Evolutionary conservation across 345 rosid species (phyloP).

Genomic region (Trapa bicornis): DNA sequence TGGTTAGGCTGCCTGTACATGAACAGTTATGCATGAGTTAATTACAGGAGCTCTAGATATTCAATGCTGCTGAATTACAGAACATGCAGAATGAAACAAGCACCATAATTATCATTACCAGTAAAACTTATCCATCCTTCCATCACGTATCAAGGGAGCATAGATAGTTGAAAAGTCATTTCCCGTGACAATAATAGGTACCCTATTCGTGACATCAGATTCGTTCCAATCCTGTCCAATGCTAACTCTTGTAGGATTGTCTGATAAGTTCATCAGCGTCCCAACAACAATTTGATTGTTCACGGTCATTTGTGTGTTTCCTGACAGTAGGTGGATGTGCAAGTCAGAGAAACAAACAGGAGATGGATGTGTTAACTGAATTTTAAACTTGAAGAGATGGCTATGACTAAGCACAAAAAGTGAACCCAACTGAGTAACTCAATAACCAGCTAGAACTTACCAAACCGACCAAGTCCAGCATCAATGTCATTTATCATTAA

Average conservation of each 20-base stretch:
- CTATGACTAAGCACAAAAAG: not conserved
- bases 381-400: not conserved
- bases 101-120: constrained; percentile 34
- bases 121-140: constrained; percentile 94
- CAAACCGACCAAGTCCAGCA: constrained; percentile 97
- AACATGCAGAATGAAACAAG: not conserved
- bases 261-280: constrained; percentile 81
- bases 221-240: constrained; percentile 95
- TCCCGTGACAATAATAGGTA: constrained; percentile 84
- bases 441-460: constrained; percentile 28
- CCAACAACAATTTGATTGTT: constrained; percentile 93
- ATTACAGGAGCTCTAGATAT: not conserved
- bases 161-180: constrained; percentile 80
- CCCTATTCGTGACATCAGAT: constrained; percentile 59
- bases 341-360: not conserved
- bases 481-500: constrained; percentile 92
- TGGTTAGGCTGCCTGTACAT: constrained; percentile 77
- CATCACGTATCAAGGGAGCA: constrained; percentile 97
- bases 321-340: constrained; percentile 17
- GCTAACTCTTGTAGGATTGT: constrained; percentile 93
- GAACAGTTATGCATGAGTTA: constrained; percentile 2
- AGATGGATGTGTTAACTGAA: not conserved
- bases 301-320: constrained; percentile 88
- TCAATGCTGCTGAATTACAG: not conserved
- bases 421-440: not conserved